These are phyloP conservation scores for Pneumocystis jirovecii DNA, from an alignment of 1,139 yeast species.

Conservation along the genomic window DNA sequence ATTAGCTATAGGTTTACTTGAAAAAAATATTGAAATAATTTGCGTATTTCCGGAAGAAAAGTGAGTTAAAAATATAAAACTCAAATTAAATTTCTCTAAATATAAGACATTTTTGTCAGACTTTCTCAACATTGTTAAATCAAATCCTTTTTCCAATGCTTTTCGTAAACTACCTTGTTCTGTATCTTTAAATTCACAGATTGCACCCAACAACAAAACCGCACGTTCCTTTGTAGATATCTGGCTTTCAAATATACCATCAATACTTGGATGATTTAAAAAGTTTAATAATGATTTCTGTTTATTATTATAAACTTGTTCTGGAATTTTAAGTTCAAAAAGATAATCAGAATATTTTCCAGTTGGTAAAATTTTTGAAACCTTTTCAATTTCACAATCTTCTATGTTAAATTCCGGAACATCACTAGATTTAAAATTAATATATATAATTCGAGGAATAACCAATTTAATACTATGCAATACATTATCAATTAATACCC, in stretches of 20 bases:
- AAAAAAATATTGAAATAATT: constrained; percentile 49
- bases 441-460: constrained; percentile 57
- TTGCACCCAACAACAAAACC: constrained; percentile 60
- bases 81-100: constrained; percentile 40
- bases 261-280: constrained; percentile 46
- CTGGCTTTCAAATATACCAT: constrained; percentile 67
- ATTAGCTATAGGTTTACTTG: constrained; percentile 39
- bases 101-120: constrained; percentile 35
- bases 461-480: constrained; percentile 60
- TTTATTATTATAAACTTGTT: constrained; percentile 44
- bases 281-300: constrained; percentile 44
- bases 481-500: constrained; percentile 52
- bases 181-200: constrained; percentile 53
- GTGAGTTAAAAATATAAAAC: constrained; percentile 56
- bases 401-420: constrained; percentile 26
- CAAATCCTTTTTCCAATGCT: constrained; percentile 77
- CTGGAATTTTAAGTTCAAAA: constrained; percentile 55
- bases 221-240: constrained; percentile 57
- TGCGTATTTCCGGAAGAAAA: constrained; percentile 65
- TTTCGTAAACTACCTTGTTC: constrained; percentile 71
- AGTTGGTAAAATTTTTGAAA: constrained; percentile 51
- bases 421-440: constrained; percentile 44
- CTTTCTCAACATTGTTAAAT: constrained; percentile 34
- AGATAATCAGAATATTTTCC: constrained; percentile 46
- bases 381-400: constrained; percentile 45